phyloP scores from a whole-genome alignment of 495 filamentous ascomycete genomes.

The Usnea hakonensis region DNA sequence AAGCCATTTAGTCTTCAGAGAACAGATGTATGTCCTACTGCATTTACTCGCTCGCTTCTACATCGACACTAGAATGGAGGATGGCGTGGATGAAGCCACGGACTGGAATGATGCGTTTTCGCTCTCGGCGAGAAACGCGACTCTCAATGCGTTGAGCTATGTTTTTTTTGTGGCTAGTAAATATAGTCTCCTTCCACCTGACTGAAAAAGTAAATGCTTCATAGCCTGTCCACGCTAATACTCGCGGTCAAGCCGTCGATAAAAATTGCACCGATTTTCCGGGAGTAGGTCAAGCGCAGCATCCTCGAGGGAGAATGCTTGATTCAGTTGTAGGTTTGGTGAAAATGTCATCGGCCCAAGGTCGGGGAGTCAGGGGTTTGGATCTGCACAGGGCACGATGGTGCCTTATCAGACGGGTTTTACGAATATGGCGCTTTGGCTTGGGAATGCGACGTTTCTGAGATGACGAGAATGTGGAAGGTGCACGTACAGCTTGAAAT shows the following conservation, averaged over 20 bases:
- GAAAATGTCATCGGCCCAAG: neutral
- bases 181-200: neutral
- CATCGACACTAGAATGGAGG: neutral
- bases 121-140: neutral
- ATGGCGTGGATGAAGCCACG: neutral
- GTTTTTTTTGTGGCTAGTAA: neutral
- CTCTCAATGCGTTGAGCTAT: neutral
- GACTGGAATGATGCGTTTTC: neutral
- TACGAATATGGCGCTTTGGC: neutral
- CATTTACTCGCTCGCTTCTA: neutral
- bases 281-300: neutral
- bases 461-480: neutral
- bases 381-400: neutral
- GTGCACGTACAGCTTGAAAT: neutral
- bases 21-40: neutral
- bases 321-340: neutral
- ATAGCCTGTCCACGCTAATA: neutral
- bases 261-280: neutral
- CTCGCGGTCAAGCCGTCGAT: neutral
- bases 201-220: neutral
- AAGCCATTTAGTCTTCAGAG: neutral
- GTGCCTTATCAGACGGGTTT: neutral
- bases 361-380: neutral
- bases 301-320: neutral
- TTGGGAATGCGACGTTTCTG: neutral